Evolutionary conservation across 345 rosid genomes (phyloP), one percentile per base, ranked within the genome.

Genomic region (Isatis tinctoria): DNA sequence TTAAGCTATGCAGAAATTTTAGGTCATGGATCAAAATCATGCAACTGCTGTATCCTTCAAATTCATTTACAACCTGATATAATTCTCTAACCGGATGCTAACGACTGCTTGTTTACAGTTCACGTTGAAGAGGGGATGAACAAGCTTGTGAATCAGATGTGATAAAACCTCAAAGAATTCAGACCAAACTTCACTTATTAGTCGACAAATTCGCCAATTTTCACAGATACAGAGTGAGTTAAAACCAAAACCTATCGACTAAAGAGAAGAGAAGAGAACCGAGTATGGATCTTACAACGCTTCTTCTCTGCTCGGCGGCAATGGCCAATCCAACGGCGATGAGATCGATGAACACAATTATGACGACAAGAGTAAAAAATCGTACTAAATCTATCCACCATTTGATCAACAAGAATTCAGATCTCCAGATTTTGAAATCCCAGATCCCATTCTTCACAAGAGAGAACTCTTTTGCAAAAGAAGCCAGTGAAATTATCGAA

Each of bases 271-370:
- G 68, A 26, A 27, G 32, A 39, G 39, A 27, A 28, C 30, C 41
- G 10, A 45, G 57, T 12, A 30, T 27, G 57, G 41, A 79, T n/a
- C 96, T 90, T 53, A 94, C 98, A 51, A 87, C 88, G 83, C 93
- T 94, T 84, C 97, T 85, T 73, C 97, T 88, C 80, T 90, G 98
- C 84, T 94, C 98, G 64, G 97, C 97, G 40, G 95, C 98, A 54
- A 90, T 85, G 70, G 97, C 97, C 63, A 94, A 80, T n/a, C 89
- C 90, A 51, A 94, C 91, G 67, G 98, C 98, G 80, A 94, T 81
- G 82, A 94, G 87, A 77, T 94, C 92, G 51, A 94, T 32, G 83
- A 87, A 84, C 68, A 91, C 96, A 0, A 72, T 47, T 40, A 91
- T 82, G 69, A 94, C 65, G 35, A 94, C 54, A 49, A 88, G 83